A percentile compares a stretch with the other conserved stretches of the same genome.
Conservation (phyloP, 2,329 filamentous ascomycete species). For the Neocatenulostroma microsporum region DNA sequence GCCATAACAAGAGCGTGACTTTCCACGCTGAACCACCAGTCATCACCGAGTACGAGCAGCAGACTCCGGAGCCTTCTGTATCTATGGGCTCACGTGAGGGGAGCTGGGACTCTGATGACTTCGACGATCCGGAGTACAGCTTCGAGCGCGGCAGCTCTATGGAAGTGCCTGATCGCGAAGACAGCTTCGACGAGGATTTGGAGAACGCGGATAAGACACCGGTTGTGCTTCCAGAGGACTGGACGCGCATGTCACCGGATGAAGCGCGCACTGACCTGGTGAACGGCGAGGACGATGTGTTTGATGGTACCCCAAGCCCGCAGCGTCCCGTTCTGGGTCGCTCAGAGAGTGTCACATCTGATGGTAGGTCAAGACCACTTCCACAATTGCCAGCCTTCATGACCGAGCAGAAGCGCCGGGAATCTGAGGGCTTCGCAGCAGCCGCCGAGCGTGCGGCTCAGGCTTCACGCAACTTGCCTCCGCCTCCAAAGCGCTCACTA, state of each 20-base stretch:
- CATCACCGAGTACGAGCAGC: slow-evolving; percentile 97
- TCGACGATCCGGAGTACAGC: slow-evolving; percentile 62
- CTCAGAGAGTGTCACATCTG: slow-evolving; percentile 67
- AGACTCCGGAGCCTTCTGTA: slow-evolving; percentile 81
- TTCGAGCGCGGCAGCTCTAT: slow-evolving; percentile 52
- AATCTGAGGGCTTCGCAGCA: slow-evolving; percentile 49
- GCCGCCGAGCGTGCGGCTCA: slow-evolving; percentile 64
- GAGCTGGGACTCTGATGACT: slow-evolving; percentile 75
- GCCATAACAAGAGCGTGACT: slow-evolving; percentile 92
- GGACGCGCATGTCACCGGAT: slow-evolving; percentile 69
- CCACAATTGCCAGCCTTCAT: slow-evolving; percentile 70
- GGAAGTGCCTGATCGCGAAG: slow-evolving; percentile 48
- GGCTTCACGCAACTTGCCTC: slow-evolving; percentile 61
- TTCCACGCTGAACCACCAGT: slow-evolving; percentile 91
- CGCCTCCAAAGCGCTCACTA: slow-evolving; percentile 63
- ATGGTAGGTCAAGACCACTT: slow-evolving; percentile 70
- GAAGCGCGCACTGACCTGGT: slow-evolving; percentile 49
- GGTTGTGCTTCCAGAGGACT: slow-evolving; percentile 94
- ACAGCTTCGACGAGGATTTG: slow-evolving; percentile 91
- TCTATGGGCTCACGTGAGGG: slow-evolving; percentile 83
- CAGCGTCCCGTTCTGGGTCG: slow-evolving; percentile 53
- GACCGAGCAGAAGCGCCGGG: slow-evolving; percentile 7
- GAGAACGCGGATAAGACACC: slow-evolving; percentile 97
- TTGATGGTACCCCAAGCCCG: slow-evolving; percentile 46
- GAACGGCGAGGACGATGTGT: slow-evolving; percentile 57